phyloP scores from a whole-genome alignment of 2,329 filamentous ascomycete species.

The Helotiales sp. region DNA sequence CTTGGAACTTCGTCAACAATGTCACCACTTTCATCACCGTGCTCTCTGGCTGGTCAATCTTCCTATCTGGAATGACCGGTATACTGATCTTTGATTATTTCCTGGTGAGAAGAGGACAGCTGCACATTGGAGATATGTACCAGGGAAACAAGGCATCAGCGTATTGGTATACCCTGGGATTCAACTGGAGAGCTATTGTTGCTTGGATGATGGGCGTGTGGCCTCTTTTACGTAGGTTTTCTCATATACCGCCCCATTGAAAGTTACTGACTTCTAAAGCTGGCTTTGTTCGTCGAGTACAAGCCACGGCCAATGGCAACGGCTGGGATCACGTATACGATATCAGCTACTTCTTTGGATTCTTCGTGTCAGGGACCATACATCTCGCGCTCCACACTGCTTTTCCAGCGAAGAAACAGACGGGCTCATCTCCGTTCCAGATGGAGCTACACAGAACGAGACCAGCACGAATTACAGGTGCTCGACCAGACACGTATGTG shows the following conservation, averaged over 20 bases:
- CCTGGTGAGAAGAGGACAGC: constrained; percentile 39
- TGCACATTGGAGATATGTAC: constrained; percentile 48
- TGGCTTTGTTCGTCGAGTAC: constrained; percentile 31
- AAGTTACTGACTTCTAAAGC: constrained; percentile 15
- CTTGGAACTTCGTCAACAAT: constrained; percentile 47
- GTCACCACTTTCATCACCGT: constrained; percentile 44
- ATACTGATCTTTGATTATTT: constrained; percentile 48
- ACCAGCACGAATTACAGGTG: not conserved
- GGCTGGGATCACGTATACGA: constrained; percentile 37
- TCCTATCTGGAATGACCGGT: constrained; percentile 48
- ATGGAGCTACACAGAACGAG: constrained; percentile 26
- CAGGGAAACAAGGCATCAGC: constrained; percentile 36
- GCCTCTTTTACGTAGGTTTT: constrained; percentile 32
- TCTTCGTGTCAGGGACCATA: constrained; percentile 26
- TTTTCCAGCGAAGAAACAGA: constrained; percentile 31
- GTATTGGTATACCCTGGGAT: constrained; percentile 45
- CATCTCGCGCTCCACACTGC: constrained; percentile 26
- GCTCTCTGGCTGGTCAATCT: constrained; percentile 40
- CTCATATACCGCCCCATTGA: not conserved
- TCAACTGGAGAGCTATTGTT: constrained; percentile 45
- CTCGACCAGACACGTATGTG: not conserved
- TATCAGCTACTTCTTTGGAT: constrained; percentile 35
- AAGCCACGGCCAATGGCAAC: constrained; percentile 18
- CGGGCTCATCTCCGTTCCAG: constrained; percentile 29
- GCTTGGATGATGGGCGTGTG: constrained; percentile 42